A percentile compares a stretch with the other conserved stretches of the same genome.
Evolutionary conservation across 2,329 filamentous ascomycete species (phyloP).

Genomic region (Calonectria pauciramosa): DNA sequence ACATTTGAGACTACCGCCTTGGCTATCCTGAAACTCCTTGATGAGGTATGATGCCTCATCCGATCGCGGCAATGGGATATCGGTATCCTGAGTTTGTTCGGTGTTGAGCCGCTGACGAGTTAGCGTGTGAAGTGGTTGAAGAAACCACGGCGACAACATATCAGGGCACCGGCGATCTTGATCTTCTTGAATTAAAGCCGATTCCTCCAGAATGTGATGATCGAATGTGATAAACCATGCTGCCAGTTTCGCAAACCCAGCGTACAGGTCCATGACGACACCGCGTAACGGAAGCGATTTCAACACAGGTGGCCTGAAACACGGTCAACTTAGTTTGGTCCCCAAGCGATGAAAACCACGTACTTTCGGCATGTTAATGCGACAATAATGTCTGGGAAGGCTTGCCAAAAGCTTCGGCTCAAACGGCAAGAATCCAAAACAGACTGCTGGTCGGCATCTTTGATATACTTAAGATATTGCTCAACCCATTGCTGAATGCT

Average conservation of each 20-base stretch:
- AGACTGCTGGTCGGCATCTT: conserved; percentile 48
- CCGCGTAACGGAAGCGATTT: conserved; percentile 47
- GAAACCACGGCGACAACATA: conserved; percentile 53
- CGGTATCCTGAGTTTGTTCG: conserved; percentile 29
- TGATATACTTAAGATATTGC: conserved; percentile 59
- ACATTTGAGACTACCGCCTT: conserved; percentile 57
- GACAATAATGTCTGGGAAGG: conserved; percentile 64
- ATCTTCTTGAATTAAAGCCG: conserved; percentile 18
- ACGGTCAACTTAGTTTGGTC: conserved; percentile 16
- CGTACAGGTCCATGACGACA: conserved; percentile 52
- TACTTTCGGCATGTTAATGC: conserved; percentile 56
- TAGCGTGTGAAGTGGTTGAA: conserved; percentile 58
- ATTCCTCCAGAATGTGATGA: conserved; percentile 37
- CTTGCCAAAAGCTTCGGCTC: conserved; percentile 65
- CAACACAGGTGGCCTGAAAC: conserved; percentile 42
- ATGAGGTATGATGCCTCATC: conserved; percentile 54
- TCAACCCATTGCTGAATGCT: conserved; percentile 66
- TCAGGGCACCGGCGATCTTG: conserved; percentile 37
- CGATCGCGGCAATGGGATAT: conserved; percentile 29
- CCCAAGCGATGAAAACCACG: conserved; percentile 31
- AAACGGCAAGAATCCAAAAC: conserved; percentile 59
- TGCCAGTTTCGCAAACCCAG: conserved; percentile 62
- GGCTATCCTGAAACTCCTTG: conserved; percentile 57
- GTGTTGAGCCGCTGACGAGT: conserved; percentile 32
- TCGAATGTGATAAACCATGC: conserved; percentile 68